Percentiles rank a stretch among this genome's conserved stretches.
These are phyloP conservation scores for Geoglossum glabrum DNA, from an alignment of 495 filamentous ascomycete species.

Conservation along the genomic window DNA sequence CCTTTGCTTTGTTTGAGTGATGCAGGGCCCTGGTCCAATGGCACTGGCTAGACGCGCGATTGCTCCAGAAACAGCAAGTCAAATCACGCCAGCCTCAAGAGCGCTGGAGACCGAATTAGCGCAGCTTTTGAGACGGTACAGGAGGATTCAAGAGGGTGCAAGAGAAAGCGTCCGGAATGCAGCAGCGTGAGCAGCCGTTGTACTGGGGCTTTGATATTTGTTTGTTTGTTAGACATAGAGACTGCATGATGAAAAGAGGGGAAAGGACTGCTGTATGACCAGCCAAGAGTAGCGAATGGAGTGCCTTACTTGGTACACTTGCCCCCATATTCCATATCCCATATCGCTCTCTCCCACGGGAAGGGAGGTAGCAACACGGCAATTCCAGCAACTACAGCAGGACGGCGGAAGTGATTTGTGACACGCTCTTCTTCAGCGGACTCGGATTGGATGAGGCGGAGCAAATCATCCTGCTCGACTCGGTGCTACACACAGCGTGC, in stretches of 20 bases:
- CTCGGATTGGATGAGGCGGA: background rate
- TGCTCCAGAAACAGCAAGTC: background rate
- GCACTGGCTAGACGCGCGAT: background rate
- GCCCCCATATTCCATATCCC: background rate
- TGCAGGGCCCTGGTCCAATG: background rate
- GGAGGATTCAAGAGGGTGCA: background rate
- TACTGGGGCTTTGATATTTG: background rate
- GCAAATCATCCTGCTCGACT: background rate
- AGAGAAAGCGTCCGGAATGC: background rate
- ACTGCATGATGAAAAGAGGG: background rate
- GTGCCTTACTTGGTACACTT: background rate
- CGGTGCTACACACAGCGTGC: background rate
- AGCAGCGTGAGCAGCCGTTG: background rate
- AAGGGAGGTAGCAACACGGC: background rate
- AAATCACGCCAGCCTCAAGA: background rate
- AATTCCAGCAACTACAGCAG: too few relatives aligned
- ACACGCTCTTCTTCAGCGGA: background rate
- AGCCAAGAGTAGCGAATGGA: background rate
- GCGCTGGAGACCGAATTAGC: background rate
- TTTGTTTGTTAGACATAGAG: background rate
- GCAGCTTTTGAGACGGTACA: background rate
- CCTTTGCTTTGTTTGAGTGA: background rate
- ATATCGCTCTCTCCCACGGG: too few relatives aligned
- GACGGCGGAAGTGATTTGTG: background rate
- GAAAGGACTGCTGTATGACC: background rate